phyloP scores from a whole-genome alignment of 2,329 filamentous ascomycete species.

The Diaporthe aspalathi region DNA sequence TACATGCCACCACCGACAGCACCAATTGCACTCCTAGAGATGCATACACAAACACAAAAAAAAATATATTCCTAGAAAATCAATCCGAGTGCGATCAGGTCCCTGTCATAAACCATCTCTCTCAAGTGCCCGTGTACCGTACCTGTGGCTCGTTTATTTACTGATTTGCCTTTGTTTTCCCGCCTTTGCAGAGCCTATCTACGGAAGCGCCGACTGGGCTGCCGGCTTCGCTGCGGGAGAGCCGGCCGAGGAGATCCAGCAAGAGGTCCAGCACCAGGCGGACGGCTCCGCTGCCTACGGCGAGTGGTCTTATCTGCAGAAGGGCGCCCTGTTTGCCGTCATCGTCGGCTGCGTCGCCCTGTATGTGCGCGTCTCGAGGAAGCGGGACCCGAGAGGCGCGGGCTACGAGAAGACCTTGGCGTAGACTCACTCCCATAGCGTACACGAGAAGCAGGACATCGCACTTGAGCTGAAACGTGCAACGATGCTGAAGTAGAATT shows the following conservation, averaged over 20 bases:
- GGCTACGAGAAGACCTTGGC: constrained; percentile 59
- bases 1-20: constrained; percentile 43
- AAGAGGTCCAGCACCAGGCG: constrained; percentile 25
- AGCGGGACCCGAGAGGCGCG: constrained; percentile 47
- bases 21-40: constrained; percentile 24
- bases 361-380: constrained; percentile 57
- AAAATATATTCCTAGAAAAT: constrained; percentile 32
- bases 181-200: constrained; percentile 45
- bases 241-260: constrained; percentile 37
- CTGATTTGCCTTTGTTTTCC: constrained; percentile 49
- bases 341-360: constrained; percentile 59
- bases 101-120: constrained; percentile 1
- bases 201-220: constrained; percentile 53
- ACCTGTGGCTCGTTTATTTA: constrained; percentile 37
- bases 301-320: constrained; percentile 59
- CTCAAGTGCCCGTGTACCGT: constrained; percentile 36
- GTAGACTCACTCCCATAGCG: constrained; percentile 41
- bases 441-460: constrained; percentile 44
- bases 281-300: constrained; percentile 42
- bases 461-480: not conserved
- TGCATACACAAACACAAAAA: constrained; percentile 34
- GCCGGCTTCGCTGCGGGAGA: constrained; percentile 51
- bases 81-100: constrained; percentile 31
- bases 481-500: not conserved
- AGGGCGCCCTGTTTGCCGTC: constrained; percentile 62